These are phyloP conservation scores for Phylloporus rhodoxanthus DNA, from an alignment of 768 basidiomycete genomes.

Conservation along the genomic window DNA sequence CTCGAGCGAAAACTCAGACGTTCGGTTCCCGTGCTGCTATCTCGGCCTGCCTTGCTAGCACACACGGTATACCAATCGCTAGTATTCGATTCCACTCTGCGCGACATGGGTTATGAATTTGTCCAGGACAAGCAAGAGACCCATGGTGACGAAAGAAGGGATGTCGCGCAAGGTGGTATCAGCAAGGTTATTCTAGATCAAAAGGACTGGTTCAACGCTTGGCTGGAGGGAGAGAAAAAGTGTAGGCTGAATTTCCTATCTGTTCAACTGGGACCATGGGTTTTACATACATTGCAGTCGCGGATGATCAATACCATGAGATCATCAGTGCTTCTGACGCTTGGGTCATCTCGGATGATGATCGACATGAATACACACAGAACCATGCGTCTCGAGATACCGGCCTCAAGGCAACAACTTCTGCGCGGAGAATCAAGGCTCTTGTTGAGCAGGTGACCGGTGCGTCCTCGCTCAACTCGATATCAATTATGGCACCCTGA, in stretches of 20 bases:
- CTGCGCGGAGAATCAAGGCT: slow-evolving; percentile 76
- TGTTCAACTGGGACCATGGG: not conserved
- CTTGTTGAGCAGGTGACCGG: slow-evolving; percentile 91
- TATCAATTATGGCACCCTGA: not conserved
- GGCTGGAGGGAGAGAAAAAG: slow-evolving; percentile 83
- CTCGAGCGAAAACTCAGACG: slow-evolving; percentile 69
- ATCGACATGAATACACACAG: slow-evolving; percentile 40
- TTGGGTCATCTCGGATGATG: slow-evolving; percentile 76
- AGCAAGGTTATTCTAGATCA: slow-evolving; percentile 78
- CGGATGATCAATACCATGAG: slow-evolving; percentile 79
- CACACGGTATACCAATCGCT: slow-evolving; percentile 94
- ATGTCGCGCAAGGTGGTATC: slow-evolving; percentile 62
- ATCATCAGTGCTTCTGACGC: slow-evolving; percentile 79
- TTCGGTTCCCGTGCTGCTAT: slow-evolving; percentile 66
- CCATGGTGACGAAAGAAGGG: slow-evolving; percentile 14
- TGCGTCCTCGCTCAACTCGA: slow-evolving; percentile 25
- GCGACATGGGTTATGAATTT: slow-evolving; percentile 67
- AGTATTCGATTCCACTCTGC: slow-evolving; percentile 74
- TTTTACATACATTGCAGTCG: slow-evolving; percentile 47
- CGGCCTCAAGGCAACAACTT: slow-evolving; percentile 68
- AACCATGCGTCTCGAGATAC: slow-evolving; percentile 14
- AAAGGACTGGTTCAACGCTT: slow-evolving; percentile 84
- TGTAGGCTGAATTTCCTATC: slow-evolving; percentile 48
- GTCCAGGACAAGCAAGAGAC: slow-evolving; percentile 20
- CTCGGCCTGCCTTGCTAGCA: slow-evolving; percentile 79